phyloP scores from a whole-genome alignment of 129 eudicot genomes.

The Tagetes patula region DNA sequence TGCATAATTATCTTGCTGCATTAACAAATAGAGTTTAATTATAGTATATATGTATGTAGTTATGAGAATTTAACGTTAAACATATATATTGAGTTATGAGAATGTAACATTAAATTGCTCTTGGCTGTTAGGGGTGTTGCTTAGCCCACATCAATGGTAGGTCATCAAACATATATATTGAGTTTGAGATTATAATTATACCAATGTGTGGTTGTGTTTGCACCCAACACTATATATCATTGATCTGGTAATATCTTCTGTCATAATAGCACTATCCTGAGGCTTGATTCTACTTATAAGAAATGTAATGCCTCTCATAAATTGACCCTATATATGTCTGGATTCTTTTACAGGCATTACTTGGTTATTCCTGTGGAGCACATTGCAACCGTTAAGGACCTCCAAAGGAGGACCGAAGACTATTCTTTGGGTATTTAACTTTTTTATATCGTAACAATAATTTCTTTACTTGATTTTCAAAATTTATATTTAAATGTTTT shows the following conservation, averaged over 20 bases:
- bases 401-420: constrained; percentile 52
- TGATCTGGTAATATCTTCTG: background rate
- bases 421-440: constrained; percentile 55
- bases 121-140: background rate
- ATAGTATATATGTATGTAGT: no score
- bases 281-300: background rate
- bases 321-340: background rate
- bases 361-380: constrained; percentile 87
- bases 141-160: background rate
- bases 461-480: background rate
- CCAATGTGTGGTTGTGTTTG: background rate
- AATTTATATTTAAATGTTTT: background rate
- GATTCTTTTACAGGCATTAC: constrained; percentile 62
- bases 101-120: no score
- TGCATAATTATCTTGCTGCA: no score
- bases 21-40: no score
- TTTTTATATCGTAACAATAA: background rate
- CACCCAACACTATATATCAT: background rate
- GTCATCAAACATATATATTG: background rate
- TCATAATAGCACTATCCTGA: background rate
- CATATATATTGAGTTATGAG: no score
- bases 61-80: no score
- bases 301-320: background rate
- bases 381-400: constrained; percentile 73
- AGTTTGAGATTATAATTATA: background rate